phyloP scores from a whole-genome alignment of 1,139 yeast genomes.

The Suhomyces bribrorum region DNA sequence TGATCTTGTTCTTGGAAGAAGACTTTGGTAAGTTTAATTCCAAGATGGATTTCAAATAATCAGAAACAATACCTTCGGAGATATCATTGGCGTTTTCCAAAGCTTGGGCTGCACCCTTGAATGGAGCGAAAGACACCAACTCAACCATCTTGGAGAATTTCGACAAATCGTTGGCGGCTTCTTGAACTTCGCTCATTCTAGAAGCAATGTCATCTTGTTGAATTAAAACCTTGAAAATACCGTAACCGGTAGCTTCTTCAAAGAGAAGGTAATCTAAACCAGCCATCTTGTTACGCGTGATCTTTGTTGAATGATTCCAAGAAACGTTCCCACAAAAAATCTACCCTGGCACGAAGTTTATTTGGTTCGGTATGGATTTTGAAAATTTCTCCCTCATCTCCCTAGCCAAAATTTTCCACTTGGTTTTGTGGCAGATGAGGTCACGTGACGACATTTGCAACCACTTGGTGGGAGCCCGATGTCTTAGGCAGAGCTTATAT shows the following conservation, averaged over 20 bases:
- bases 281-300: slow-evolving; percentile 37
- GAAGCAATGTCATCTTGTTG: slow-evolving; percentile 96
- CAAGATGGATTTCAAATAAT: slow-evolving; percentile 82
- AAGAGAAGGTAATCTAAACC: slow-evolving; percentile 89
- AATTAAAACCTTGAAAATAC: slow-evolving; percentile 87
- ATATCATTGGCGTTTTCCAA: slow-evolving; percentile 97
- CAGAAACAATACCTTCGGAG: slow-evolving; percentile 94
- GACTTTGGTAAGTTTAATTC: slow-evolving; percentile 92
- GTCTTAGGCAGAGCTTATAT: slow-evolving; percentile 1
- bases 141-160: slow-evolving; percentile 91
- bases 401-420: slow-evolving; percentile 10
- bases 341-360: slow-evolving; percentile 3
- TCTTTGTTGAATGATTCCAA: slow-evolving; percentile 7
- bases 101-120: slow-evolving; percentile 99
- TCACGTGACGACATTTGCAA: slow-evolving; percentile 12
- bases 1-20: slow-evolving; percentile 63
- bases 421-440: slow-evolving; percentile 9
- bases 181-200: slow-evolving; percentile 91
- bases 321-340: slow-evolving; percentile 5
- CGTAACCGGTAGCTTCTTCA: slow-evolving; percentile 99
- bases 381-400: slow-evolving; percentile 25
- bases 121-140: slow-evolving; percentile 94
- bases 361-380: neutral
- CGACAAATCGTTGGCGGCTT: slow-evolving; percentile 82
- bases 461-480: too few species aligned